A percentile compares a stretch with the other conserved stretches of the same genome.
Conservation (phyloP, 2,329 filamentous ascomycete species). For the Nigrospora oryzae region DNA sequence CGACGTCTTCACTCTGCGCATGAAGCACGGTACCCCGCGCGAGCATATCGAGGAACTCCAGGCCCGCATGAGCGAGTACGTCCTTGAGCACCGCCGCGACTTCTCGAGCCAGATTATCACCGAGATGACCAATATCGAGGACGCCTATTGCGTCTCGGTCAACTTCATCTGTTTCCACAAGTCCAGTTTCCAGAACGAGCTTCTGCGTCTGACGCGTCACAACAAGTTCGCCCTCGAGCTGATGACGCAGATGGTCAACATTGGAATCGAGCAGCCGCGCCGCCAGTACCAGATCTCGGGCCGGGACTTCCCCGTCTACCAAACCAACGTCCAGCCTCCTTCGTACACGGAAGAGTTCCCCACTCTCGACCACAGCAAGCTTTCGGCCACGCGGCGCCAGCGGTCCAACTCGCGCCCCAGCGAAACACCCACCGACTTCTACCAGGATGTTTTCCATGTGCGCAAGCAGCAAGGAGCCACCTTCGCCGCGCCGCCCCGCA, state of each 20-base stretch:
- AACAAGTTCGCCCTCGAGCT: constrained; percentile 93
- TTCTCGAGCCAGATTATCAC: constrained; percentile 81
- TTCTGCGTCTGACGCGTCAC: constrained; percentile 78
- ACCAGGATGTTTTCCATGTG: constrained; percentile 36
- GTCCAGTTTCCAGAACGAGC: constrained; percentile 91
- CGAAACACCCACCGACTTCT: constrained; percentile 23
- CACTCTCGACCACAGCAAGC: constrained; percentile 13
- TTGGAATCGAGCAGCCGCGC: constrained; percentile 78
- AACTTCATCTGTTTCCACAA: constrained; percentile 98
- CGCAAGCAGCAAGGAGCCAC: constrained; percentile 20
- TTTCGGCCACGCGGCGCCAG: constrained; percentile 14
- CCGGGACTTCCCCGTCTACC: constrained; percentile 56
- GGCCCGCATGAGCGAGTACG: constrained; percentile 73
- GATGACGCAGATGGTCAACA: constrained; percentile 75
- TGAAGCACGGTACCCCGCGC: constrained; percentile 81
- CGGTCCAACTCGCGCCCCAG: constrained; percentile 15
- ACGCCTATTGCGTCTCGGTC: constrained; percentile 77
- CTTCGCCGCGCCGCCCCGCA: constrained; percentile 13
- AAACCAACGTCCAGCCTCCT: constrained; percentile 25
- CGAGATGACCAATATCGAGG: constrained; percentile 69
- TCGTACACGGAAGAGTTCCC: constrained; percentile 12
- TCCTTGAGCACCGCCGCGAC: constrained; percentile 77
- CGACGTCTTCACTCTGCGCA: constrained; percentile 73
- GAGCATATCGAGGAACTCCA: constrained; percentile 77
- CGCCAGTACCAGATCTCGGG: constrained; percentile 63